Conservation (phyloP, 495 filamentous ascomycete genomes). For the Zalerion maritima region DNA sequence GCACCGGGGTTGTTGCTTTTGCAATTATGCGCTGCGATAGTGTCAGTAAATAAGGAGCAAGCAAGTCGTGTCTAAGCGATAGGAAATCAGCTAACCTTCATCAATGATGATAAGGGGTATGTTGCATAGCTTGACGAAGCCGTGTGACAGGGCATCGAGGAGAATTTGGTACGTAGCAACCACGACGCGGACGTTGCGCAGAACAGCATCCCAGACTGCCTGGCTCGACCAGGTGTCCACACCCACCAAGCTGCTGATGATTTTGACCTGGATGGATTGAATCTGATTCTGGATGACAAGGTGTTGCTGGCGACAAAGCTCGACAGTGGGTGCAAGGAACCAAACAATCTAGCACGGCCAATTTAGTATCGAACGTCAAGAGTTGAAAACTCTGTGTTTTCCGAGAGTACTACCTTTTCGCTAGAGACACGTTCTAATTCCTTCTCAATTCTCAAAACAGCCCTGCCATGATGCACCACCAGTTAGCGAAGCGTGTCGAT, state of each 20-base stretch:
- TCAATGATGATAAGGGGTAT: conserved; percentile 73
- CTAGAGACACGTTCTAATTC: conserved; percentile 51
- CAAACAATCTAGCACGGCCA: conserved; percentile 47
- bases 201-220: conserved; percentile 54
- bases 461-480: conserved; percentile 32
- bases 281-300: conserved; percentile 47
- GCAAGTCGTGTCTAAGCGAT: background rate
- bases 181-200: conserved; percentile 54
- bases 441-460: conserved; percentile 57
- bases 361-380: conserved; percentile 11
- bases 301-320: conserved; percentile 60
- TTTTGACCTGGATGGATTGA: conserved; percentile 42
- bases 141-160: conserved; percentile 65
- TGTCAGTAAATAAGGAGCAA: conserved; percentile 18
- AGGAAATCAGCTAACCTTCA: conserved; percentile 47
- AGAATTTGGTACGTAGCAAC: conserved; percentile 68
- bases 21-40: conserved; percentile 53
- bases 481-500: too few species aligned
- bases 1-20: conserved; percentile 48
- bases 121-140: conserved; percentile 53
- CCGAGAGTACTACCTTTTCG: conserved; percentile 38
- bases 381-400: background rate
- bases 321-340: conserved; percentile 74
- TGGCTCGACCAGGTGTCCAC: conserved; percentile 65
- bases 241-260: conserved; percentile 53